These are phyloP conservation scores for Lactarius tabidus DNA, from an alignment of 768 basidiomycete species.

Conservation along the genomic window DNA sequence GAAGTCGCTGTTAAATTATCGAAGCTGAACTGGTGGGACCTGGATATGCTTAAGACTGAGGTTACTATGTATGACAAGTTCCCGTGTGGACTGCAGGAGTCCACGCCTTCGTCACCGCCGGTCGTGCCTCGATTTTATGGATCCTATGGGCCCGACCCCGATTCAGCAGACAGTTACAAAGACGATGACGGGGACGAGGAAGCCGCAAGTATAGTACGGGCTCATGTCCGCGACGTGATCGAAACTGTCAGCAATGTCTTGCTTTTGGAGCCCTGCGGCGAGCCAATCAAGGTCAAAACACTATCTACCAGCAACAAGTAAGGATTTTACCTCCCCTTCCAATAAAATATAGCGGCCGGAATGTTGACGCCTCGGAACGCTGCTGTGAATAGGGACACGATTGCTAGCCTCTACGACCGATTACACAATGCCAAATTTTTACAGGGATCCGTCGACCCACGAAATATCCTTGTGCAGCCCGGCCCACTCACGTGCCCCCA, in stretches of 20 bases:
- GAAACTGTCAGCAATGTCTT: constrained; percentile 37
- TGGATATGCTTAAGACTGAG: constrained; percentile 34
- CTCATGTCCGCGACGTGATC: not conserved
- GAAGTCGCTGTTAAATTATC: constrained; percentile 32
- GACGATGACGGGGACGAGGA: too few species aligned
- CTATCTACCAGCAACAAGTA: constrained; percentile 11
- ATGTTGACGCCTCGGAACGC: not conserved
- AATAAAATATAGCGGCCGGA: too few species aligned
- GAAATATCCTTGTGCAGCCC: constrained; percentile 43
- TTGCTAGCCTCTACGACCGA: constrained; percentile 37
- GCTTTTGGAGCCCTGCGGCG: constrained; percentile 47
- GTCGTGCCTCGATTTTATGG: constrained; percentile 64
- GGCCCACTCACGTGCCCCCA: constrained; percentile 38
- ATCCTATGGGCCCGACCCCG: constrained; percentile 41
- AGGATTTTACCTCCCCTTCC: not conserved
- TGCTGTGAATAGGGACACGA: constrained; percentile 23
- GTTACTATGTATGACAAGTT: constrained; percentile 44
- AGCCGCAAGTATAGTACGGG: too few species aligned
- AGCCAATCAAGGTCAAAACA: constrained; percentile 30
- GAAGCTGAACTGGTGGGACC: not conserved
- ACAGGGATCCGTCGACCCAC: constrained; percentile 41
- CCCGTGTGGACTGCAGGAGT: constrained; percentile 43
- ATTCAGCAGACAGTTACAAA: constrained; percentile 1
- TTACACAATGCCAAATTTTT: constrained; percentile 39
- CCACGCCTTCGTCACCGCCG: constrained; percentile 48